phyloP scores from a whole-genome alignment of 2,329 filamentous ascomycete species.

The Aspergillus quadrilineatus region DNA sequence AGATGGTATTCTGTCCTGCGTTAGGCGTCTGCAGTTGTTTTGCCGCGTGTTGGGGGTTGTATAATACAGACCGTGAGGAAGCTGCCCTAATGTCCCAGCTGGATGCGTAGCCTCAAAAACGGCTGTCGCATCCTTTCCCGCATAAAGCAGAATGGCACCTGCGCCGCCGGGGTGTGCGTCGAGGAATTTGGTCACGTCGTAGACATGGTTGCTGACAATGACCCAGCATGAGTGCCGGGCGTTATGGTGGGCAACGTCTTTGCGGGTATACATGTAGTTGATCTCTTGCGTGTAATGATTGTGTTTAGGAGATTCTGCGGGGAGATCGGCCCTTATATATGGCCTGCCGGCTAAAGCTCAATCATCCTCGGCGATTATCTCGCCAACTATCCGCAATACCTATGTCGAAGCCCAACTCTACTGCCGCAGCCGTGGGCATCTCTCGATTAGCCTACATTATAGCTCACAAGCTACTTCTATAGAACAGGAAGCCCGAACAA shows the following conservation, averaged over 20 bases:
- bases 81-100: not conserved
- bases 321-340: too few species aligned
- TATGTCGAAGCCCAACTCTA: too few species aligned
- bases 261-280: not conserved
- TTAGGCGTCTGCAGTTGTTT: not conserved
- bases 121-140: not conserved
- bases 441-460: too few species aligned
- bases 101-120: not conserved
- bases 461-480: too few species aligned
- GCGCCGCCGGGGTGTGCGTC: slow-evolving; percentile 1
- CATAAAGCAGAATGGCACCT: not conserved
- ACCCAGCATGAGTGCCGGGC: not conserved
- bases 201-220: not conserved
- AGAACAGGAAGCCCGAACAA: too few species aligned
- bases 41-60: not conserved
- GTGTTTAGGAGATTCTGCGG: too few species aligned
- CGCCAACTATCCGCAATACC: too few species aligned
- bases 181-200: slow-evolving; percentile 1
- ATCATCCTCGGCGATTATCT: too few species aligned
- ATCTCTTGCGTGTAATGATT: too few species aligned
- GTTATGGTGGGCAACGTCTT: not conserved
- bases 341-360: too few species aligned
- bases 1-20: not conserved
- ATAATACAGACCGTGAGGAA: not conserved
- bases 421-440: too few species aligned